Evolutionary conservation across 495 filamentous ascomycete genomes (phyloP).

Genomic region (Hypoxylon perforatum): DNA sequence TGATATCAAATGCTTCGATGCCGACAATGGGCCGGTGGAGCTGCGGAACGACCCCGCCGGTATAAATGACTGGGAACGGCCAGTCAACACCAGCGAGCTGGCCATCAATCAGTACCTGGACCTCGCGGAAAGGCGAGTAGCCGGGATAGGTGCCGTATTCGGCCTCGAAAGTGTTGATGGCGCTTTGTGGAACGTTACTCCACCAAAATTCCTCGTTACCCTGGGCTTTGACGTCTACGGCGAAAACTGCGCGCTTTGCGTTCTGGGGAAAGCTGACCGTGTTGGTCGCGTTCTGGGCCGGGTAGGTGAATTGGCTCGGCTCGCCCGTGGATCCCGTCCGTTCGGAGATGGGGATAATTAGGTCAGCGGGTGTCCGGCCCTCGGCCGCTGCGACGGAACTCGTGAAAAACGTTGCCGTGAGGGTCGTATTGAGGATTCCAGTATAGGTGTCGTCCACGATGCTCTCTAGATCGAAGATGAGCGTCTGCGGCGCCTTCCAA

Average conservation of each 20-base stretch:
- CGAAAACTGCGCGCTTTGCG: slow-evolving; percentile 77
- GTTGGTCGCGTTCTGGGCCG: slow-evolving; percentile 70
- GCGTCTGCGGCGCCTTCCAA: slow-evolving; percentile 74
- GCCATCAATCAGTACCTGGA: slow-evolving; percentile 84
- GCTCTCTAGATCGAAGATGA: slow-evolving; percentile 89
- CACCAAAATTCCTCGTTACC: slow-evolving; percentile 91
- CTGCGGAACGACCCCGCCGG: slow-evolving; percentile 83
- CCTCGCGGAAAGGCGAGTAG: slow-evolving; percentile 82
- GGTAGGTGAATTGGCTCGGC: slow-evolving; percentile 77
- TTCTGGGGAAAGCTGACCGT: slow-evolving; percentile 70
- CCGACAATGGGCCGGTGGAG: slow-evolving; percentile 89
- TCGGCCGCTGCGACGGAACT: slow-evolving; percentile 45
- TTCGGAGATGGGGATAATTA: slow-evolving; percentile 82
- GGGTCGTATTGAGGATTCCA: slow-evolving; percentile 78
- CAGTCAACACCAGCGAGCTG: slow-evolving; percentile 83
- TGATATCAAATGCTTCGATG: slow-evolving; percentile 84
- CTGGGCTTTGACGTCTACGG: slow-evolving; percentile 84
- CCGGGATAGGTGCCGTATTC: slow-evolving; percentile 73
- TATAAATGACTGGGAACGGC: slow-evolving; percentile 92
- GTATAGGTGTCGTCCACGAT: slow-evolving; percentile 81
- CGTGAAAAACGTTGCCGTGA: slow-evolving; percentile 83
- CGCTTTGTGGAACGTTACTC: slow-evolving; percentile 76
- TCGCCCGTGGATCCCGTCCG: slow-evolving; percentile 60
- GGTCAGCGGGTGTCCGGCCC: slow-evolving; percentile 64
- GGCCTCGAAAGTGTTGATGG: slow-evolving; percentile 69